Conservation (phyloP, 176 grass and related monocot species). For the Neostapfia colusana region DNA sequence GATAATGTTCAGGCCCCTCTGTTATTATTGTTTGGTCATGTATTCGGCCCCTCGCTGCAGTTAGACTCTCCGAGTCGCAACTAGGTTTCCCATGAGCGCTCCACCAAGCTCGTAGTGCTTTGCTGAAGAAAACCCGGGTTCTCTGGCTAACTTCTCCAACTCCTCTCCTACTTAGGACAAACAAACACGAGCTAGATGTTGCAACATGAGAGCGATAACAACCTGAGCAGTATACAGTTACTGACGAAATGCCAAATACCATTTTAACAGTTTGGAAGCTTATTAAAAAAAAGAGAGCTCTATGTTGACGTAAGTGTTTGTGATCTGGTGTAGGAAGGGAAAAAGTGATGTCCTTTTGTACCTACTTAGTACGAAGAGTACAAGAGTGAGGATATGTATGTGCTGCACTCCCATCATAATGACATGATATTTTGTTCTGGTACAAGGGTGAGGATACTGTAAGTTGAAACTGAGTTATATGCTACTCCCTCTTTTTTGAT, state of each 20-base stretch:
- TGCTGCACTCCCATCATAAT: neutral
- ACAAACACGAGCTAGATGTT: neutral
- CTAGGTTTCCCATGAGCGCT: conserved; percentile 79
- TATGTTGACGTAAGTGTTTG: neutral
- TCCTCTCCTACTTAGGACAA: conserved; percentile 54
- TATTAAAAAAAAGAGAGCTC: neutral
- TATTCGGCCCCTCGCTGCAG: no score
- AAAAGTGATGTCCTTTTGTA: conserved; percentile 2
- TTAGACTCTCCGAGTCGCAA: conserved; percentile 36
- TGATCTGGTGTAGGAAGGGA: neutral
- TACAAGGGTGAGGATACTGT: neutral
- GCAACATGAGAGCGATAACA: neutral
- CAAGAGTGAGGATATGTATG: neutral
- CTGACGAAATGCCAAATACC: neutral
- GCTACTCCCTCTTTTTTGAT: no score
- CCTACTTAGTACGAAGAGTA: neutral
- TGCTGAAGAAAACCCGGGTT: conserved; percentile 65
- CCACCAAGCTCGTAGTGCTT: conserved; percentile 80
- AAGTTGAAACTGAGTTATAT: no score
- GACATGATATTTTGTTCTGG: neutral
- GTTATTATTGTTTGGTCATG: no score
- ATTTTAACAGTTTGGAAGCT: neutral
- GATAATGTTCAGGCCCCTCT: neutral
- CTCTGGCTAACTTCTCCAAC: conserved; percentile 72
- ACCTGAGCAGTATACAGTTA: neutral